Evolutionary conservation across 148 eudicot species (phyloP), one percentile per base, ranked within the genome.

Genomic region (Fagopyrum esculentum): DNA sequence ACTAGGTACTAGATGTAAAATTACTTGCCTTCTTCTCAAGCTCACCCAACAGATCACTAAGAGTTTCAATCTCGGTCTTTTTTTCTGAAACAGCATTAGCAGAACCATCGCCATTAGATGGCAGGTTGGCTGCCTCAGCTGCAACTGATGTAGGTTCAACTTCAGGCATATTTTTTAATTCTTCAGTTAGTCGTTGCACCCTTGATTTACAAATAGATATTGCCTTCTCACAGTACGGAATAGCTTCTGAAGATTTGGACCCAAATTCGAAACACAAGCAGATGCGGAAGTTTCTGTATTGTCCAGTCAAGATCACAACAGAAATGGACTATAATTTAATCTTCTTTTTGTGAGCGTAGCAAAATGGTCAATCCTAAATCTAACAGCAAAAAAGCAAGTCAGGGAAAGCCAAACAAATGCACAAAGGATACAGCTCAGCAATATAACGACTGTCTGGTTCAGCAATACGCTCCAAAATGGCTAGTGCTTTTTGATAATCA

Each of bases 371-470:
- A 9, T 61, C 43, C 15, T 29, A 29, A 61, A 61, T 61, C 69
- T 61, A 61, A 19, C 63, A 61, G 46, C 6, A 30, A 9, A 66
- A 46, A 71, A 46, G 43, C 6, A 43, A 69, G 59, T 16, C 59
- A 54, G 59, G 10, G 8, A 16, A 16, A 3, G 44, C 40, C 15
- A 40, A 69, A 19, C 40, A 35, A 13, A 43, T 4, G 15, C 35
- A 19, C 30, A 74, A 84, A 90, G 94, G 96, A 95, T 92, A 92
- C 99, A 95, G 77, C 74, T 90, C 97, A 78, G 96, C 97, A 60
- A 90, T 77, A 80, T 77, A 82, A 54, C 99, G 99, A 81, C 89
- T 87, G 78, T 90, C 94, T 10, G 90, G 88, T 78, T 95, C 98
- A 72, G 87, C 98, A 74, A 95, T 76, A 57, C 87, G 88, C 87